Conservation (phyloP, 2,329 filamentous ascomycete genomes). For the Fusarium phyllophilum region DNA sequence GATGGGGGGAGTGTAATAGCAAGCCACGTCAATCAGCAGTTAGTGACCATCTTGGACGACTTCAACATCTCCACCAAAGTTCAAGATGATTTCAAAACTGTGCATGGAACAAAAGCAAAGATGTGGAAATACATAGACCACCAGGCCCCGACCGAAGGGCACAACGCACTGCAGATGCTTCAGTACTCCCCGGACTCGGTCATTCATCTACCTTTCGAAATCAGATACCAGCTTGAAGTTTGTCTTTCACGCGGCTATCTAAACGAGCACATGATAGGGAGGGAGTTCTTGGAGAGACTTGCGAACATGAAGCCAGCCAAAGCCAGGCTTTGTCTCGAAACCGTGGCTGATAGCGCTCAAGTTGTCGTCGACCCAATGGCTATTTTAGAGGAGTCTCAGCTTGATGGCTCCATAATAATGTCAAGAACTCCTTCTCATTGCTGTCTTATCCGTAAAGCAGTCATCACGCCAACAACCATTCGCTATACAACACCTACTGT, state of each 20-base stretch:
- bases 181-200: conserved; percentile 21
- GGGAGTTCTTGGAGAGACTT: conserved; percentile 74
- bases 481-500: conserved; percentile 80
- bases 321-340: conserved; percentile 77
- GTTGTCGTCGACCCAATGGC: conserved; percentile 75
- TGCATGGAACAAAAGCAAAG: conserved; percentile 32
- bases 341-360: conserved; percentile 72
- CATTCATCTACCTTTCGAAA: conserved; percentile 69
- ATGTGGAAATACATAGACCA: conserved; percentile 50
- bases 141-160: conserved; percentile 7
- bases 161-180: conserved; percentile 46
- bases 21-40: conserved; percentile 54
- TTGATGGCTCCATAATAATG: conserved; percentile 57
- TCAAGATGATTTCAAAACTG: conserved; percentile 54
- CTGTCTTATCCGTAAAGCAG: conserved; percentile 77
- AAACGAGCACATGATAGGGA: conserved; percentile 77
- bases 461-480: conserved; percentile 85
- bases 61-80: conserved; percentile 72
- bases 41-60: conserved; percentile 67
- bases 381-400: conserved; percentile 70
- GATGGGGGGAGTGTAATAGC: conserved; percentile 37
- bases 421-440: conserved; percentile 76
- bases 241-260: conserved; percentile 85
- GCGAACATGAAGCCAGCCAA: conserved; percentile 54
- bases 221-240: conserved; percentile 91